Evolutionary conservation across 305 asterid species (phyloP), one percentile per base, ranked within the genome.

Genomic region (Fraxinus paxiana): DNA sequence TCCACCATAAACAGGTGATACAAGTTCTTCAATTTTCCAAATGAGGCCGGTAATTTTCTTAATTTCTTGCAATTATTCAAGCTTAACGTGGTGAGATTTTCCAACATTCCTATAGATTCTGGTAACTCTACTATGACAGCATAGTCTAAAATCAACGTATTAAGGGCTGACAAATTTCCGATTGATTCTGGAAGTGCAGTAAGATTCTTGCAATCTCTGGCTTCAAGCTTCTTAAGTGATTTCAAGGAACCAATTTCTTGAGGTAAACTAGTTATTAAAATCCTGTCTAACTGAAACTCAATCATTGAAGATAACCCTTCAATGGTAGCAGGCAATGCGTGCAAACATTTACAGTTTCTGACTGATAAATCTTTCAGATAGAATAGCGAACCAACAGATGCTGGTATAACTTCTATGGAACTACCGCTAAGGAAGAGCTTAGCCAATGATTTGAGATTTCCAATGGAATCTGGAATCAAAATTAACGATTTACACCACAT

Each of bases 1-100:
- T 71, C 81, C 37, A 2, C 85, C 83, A 86, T 80, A 43, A 38
- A 54, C 75, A 86, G 82, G 70, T 54, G 79, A 76, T 79, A 70
- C 77, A 86, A 81, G 72, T 35, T 65, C 83, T 75, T 86, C 79
- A 86, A 84, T 6, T 81, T 26, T 59, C 87, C 88, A 78, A 86
- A 43, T 30, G 83, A 78, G 28, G 22, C 31, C 12, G 87, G 87
- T 46, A 86, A 74, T 33, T 1, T 51, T n/a, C 75, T 56, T 2
- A 86, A 79, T 6, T 86, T 74, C 77, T 10, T 63, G 78, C 88
- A 81, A 9, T 56, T 41, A 33, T 76, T 70, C 86, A 86, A 51
- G 0, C 38, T 79, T 59, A 86, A 51, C 43, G 33, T 2, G 35
- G 31, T 33, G 67, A 86, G 88, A 67, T 34, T 78, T 74, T 86